These are phyloP conservation scores for Porogramme epimiltina DNA, from an alignment of 1,284 basidiomycete genomes.

Conservation along the genomic window DNA sequence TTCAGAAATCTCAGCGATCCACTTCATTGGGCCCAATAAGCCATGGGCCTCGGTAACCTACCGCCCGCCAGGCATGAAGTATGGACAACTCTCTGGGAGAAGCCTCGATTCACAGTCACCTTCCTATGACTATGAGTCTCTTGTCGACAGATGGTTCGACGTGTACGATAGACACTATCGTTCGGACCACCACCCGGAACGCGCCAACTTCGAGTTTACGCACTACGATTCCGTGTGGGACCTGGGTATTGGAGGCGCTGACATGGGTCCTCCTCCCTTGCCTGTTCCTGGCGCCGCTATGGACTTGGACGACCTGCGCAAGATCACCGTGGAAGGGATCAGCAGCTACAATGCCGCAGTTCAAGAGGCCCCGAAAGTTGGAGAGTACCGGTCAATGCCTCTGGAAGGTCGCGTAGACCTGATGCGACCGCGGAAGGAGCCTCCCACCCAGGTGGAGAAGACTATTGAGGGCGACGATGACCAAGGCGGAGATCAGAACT, in stretches of 20 bases:
- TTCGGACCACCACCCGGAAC: slow-evolving; percentile 41
- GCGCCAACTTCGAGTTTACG: slow-evolving; percentile 63
- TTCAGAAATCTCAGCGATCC: slow-evolving; percentile 84
- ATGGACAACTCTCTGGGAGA: slow-evolving; percentile 22
- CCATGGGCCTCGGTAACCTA: slow-evolving; percentile 82
- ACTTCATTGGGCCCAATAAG: slow-evolving; percentile 94
- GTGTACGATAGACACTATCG: slow-evolving; percentile 90
- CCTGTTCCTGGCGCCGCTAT: slow-evolving; percentile 38
- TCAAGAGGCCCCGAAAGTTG: slow-evolving; percentile 43
- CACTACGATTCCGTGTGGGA: slow-evolving; percentile 81
- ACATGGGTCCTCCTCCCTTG: slow-evolving; percentile 26
- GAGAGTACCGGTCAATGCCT: slow-evolving; percentile 79
- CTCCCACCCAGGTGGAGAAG: slow-evolving; percentile 5
- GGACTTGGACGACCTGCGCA: slow-evolving; percentile 70
- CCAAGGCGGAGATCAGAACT: slow-evolving; percentile 12
- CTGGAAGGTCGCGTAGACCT: slow-evolving; percentile 86
- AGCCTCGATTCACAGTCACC: slow-evolving; percentile 28
- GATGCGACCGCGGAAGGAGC: slow-evolving; percentile 60
- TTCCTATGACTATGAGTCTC: slow-evolving; percentile 73
- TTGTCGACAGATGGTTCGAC: slow-evolving; percentile 89
- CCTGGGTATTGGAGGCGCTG: slow-evolving; percentile 35
- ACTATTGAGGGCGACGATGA: slow-evolving; percentile 4
- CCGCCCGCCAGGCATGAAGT: slow-evolving; percentile 57
- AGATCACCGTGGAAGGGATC: slow-evolving; percentile 65
- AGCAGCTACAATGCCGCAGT: slow-evolving; percentile 18